These are phyloP conservation scores for Samsoniella hepiali DNA, from an alignment of 2,329 filamentous ascomycete genomes.

Conservation along the genomic window DNA sequence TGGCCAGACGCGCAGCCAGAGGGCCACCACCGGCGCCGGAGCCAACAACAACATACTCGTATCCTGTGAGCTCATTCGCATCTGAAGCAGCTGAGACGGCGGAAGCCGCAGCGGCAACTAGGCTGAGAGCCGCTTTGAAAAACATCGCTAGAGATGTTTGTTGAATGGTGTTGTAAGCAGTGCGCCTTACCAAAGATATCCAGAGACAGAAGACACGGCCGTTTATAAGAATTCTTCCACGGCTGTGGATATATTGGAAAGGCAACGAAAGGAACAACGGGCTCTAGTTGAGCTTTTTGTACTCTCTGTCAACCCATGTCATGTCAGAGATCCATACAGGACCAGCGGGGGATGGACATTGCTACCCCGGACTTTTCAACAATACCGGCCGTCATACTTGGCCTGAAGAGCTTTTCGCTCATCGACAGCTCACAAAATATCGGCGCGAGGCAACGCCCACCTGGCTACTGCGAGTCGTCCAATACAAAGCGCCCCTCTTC, in stretches of 20 bases:
- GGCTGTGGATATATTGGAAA: background rate
- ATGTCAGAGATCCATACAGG: background rate
- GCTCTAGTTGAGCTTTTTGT: background rate
- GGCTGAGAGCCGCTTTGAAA: slow-evolving; percentile 18
- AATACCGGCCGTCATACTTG: background rate
- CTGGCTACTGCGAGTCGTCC: background rate
- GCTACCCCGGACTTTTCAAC: background rate
- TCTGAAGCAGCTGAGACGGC: slow-evolving; percentile 24
- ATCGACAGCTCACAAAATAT: background rate
- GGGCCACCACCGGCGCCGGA: slow-evolving; percentile 59
- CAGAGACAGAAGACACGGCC: background rate
- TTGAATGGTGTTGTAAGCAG: background rate
- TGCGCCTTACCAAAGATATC: background rate
- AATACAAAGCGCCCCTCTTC: background rate
- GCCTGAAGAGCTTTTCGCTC: background rate
- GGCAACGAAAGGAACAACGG: background rate
- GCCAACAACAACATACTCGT: slow-evolving; percentile 62
- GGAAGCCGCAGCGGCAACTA: slow-evolving; percentile 22
- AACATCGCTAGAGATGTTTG: background rate
- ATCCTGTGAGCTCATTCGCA: slow-evolving; percentile 33
- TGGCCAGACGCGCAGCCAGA: slow-evolving; percentile 56
- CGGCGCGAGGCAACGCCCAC: slow-evolving; percentile 3
- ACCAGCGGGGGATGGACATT: background rate
- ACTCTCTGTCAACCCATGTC: background rate
- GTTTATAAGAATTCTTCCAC: background rate